phyloP scores from a whole-genome alignment of 2,329 filamentous ascomycete genomes.

The Aspergillus sp. region DNA sequence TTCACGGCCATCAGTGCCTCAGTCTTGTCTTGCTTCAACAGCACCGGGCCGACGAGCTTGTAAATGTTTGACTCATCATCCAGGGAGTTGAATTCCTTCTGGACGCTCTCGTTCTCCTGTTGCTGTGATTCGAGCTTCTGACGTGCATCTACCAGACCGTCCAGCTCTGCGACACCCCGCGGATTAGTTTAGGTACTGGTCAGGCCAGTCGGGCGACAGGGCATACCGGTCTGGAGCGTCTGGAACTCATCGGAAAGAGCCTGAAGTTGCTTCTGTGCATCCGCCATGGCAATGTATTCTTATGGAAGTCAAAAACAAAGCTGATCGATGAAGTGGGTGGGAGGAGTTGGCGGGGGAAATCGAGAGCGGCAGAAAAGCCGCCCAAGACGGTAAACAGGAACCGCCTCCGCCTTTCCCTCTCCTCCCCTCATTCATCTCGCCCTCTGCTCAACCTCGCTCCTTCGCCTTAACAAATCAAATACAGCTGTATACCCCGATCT shows the following conservation, averaged over 20 bases:
- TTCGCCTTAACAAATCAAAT: background rate
- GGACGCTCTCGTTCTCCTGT: slow-evolving; percentile 86
- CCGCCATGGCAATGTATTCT: slow-evolving; percentile 55
- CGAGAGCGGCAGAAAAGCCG: slow-evolving; percentile 12
- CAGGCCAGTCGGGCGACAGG: background rate
- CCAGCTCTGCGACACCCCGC: slow-evolving; percentile 63
- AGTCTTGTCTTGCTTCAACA: slow-evolving; percentile 89
- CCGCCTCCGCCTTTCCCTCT: slow-evolving; percentile 20
- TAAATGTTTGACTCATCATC: slow-evolving; percentile 86
- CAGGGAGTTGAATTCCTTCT: slow-evolving; percentile 82
- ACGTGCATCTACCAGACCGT: slow-evolving; percentile 70
- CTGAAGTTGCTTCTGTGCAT: slow-evolving; percentile 75
- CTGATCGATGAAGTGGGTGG: slow-evolving; percentile 18
- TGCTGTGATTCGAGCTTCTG: slow-evolving; percentile 91
- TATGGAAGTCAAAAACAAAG: background rate
- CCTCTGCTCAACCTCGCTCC: background rate
- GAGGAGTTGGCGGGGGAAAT: slow-evolving; percentile 26
- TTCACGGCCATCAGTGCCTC: slow-evolving; percentile 92
- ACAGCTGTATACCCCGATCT: background rate
- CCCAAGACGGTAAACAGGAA: slow-evolving; percentile 10
- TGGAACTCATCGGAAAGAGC: slow-evolving; percentile 83
- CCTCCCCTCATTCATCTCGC: slow-evolving; percentile 2
- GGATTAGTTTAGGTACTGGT: background rate
- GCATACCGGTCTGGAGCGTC: slow-evolving; percentile 75
- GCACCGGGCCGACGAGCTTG: slow-evolving; percentile 88